Conservation (phyloP, 2,329 filamentous ascomycete genomes). For the Xylariaceae sp. region DNA sequence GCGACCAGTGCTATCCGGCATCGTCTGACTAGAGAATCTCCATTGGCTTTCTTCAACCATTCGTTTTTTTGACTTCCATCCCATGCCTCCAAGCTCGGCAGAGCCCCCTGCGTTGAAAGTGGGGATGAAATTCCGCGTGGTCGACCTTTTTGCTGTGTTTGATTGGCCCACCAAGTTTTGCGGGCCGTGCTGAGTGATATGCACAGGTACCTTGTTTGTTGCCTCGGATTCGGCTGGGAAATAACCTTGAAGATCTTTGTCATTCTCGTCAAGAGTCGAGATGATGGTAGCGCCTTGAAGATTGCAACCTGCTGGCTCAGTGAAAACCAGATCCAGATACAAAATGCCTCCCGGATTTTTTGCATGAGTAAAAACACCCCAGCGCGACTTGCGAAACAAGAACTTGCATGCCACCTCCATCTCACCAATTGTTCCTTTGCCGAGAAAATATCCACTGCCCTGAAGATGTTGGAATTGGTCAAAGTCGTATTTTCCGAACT, state of each 20-base stretch:
- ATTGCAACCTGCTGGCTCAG: neutral
- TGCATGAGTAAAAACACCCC: neutral
- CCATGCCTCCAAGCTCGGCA: conserved; percentile 29
- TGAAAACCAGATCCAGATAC: conserved; percentile 6
- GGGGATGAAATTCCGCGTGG: conserved; percentile 16
- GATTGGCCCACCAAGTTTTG: conserved; percentile 24
- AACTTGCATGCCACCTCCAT: conserved; percentile 4
- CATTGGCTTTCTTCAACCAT: conserved; percentile 26
- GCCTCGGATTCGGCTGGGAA: neutral
- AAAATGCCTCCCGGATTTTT: conserved; percentile 2
- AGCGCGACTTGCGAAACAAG: neutral
- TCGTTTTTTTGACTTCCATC: conserved; percentile 19
- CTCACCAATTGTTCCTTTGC: neutral
- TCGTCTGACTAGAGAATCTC: conserved; percentile 29
- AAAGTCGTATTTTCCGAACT: neutral
- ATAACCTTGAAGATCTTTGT: neutral
- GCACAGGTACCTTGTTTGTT: neutral
- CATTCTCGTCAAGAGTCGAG: conserved; percentile 5
- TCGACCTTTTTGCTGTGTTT: neutral
- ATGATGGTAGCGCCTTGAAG: conserved; percentile 1
- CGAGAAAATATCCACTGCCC: neutral
- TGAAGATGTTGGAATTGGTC: neutral
- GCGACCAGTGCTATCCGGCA: neutral
- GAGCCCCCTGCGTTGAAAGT: conserved; percentile 20
- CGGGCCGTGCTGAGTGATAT: conserved; percentile 26